These are phyloP conservation scores for Paramecium biaurelia DNA, from an alignment of 73 alveolate species.

Conservation along the genomic window DNA sequence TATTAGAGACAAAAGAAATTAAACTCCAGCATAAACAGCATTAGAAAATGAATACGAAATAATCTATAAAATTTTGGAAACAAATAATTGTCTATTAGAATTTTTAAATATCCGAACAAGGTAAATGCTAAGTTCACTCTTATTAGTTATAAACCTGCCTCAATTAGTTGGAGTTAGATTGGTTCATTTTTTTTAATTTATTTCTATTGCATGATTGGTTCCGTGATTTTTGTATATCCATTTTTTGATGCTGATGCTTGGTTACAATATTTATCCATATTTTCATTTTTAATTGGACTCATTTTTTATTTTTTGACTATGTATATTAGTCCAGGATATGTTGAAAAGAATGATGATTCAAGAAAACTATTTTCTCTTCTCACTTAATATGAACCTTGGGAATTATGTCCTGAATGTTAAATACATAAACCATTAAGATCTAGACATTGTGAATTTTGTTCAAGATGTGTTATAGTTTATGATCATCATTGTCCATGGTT, in stretches of 20 bases:
- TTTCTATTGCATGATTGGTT: constrained; percentile 7
- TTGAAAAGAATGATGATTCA: constrained; percentile 57
- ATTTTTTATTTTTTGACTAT: constrained; percentile 49
- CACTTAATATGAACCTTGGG: constrained; percentile 58
- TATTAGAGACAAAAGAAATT: neutral
- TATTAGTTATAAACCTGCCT: constrained; percentile 60
- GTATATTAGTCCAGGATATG: constrained; percentile 72
- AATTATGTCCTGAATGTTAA: constrained; percentile 16
- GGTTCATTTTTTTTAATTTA: constrained; percentile 15
- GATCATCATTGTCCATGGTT: constrained; percentile 92
- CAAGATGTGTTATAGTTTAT: constrained; percentile 51
- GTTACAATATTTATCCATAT: neutral
- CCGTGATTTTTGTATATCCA: neutral
- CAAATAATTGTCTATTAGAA: neutral
- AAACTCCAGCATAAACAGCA: constrained; percentile 55
- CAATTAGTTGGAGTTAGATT: neutral
- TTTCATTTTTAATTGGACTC: neutral
- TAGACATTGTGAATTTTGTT: constrained; percentile 55
- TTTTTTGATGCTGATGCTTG: neutral
- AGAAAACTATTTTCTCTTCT: constrained; percentile 45
- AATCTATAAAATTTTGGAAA: constrained; percentile 38
- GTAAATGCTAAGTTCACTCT: constrained; percentile 26
- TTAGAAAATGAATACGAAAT: constrained; percentile 34
- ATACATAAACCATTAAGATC: constrained; percentile 49
- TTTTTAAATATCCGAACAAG: constrained; percentile 6